Conservation (phyloP, 257 asterid species). For the Ligustrum vulgare region DNA sequence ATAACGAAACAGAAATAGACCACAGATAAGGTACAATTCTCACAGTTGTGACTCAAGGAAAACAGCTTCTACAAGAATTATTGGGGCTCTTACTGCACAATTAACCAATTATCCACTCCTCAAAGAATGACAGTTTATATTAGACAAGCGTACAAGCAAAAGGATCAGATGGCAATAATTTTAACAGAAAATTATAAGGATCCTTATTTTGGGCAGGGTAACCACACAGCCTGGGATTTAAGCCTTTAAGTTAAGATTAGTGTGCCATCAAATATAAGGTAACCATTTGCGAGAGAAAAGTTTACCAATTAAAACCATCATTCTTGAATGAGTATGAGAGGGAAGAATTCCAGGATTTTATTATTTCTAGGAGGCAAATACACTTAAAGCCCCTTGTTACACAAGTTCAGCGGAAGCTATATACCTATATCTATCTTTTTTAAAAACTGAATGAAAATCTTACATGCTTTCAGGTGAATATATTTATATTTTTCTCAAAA, state of each 20-base stretch:
- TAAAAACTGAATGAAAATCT: too few relatives aligned
- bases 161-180: neutral
- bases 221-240: neutral
- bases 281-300: neutral
- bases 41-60: neutral
- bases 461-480: too few relatives aligned
- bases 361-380: neutral
- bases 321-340: neutral
- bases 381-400: neutral
- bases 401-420: too few relatives aligned
- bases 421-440: too few relatives aligned
- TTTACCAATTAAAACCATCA: too few relatives aligned
- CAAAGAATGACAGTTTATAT: neutral
- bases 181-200: neutral
- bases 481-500: too few relatives aligned
- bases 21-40: neutral
- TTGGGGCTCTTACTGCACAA: neutral
- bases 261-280: neutral
- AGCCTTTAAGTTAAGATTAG: neutral
- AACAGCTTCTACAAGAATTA: neutral
- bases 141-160: neutral
- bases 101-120: neutral
- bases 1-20: neutral
- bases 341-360: neutral
- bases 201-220: neutral